Evolutionary conservation across 768 basidiomycete species (phyloP), one percentile per base, ranked within the genome.

Genomic region (Floccularia luteovirens): DNA sequence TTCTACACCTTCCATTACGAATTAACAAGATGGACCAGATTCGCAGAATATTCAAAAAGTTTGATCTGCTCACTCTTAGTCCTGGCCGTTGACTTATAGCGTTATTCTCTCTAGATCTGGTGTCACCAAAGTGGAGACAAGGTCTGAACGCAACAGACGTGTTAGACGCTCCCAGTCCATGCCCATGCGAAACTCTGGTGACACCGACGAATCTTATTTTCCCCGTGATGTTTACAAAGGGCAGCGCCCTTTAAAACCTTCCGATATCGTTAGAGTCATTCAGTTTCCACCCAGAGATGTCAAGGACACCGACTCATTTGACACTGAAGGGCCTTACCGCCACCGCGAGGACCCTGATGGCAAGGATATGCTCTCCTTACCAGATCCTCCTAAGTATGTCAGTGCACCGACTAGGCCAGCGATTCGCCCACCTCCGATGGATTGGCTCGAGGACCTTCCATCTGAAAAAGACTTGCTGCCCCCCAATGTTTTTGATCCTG

Each of bases 141-240:
- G 14, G 14, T 30, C 14, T 10, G 14, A 8, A 10, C 36, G 16
- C 24, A 19, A 24, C 61, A 10, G 60, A 43, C 38, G 41, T 24
- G 25, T 36, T 44, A 22, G 56, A 44, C 54, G 58, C 31, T 56
- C 54, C 3, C 38, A 42, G 28, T 56, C 54, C 4, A 45, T 56
- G 52, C 52, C 54, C n/a, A 16, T 56, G 7, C 48, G 50, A 12
- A 45, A 25, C 38, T 50, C 52, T 11, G 38, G 36, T 39, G 48
- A 53, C 5, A 48, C 50, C 1, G 48, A 51, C 1, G 40, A 48
- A 1, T 50, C 49, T 7, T 43, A 36, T 21, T 17, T 30, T n/a
- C 40, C 27, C 22, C 45, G 44, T 1, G 46, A 48, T 4, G 25
- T 40, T 31, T 48, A 45, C 31, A 41, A 41, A 24, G 48, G 51